A percentile compares a stretch with the other conserved stretches of the same genome.
Conservation (phyloP, 345 rosid genomes). For the Eucalyptus virginea region DNA sequence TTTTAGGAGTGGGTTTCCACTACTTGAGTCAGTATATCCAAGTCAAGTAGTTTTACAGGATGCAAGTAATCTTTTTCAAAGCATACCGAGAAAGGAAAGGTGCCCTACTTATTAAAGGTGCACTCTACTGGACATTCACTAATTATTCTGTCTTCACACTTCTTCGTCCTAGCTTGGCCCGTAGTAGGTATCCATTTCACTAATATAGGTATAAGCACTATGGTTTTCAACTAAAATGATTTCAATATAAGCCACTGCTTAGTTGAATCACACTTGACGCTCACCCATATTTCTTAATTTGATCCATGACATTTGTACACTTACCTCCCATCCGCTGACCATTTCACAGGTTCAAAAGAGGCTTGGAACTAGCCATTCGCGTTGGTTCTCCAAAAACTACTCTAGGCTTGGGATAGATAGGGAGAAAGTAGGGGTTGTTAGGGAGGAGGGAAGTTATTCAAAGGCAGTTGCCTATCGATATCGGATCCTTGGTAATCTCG, state of each 20-base stretch:
- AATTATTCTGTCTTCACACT: background rate
- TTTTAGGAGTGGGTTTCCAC: background rate
- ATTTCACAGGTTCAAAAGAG: background rate
- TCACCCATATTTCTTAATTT: background rate
- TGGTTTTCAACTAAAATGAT: background rate
- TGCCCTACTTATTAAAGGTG: background rate
- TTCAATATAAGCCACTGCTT: background rate
- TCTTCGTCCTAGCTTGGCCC: background rate
- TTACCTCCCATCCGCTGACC: background rate
- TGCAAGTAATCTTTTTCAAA: background rate
- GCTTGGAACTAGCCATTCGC: background rate
- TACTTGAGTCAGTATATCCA: background rate
- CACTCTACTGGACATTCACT: background rate
- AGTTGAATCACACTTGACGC: background rate
- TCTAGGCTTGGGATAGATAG: background rate
- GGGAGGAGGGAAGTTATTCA: background rate
- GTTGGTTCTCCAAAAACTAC: background rate
- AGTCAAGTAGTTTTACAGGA: background rate
- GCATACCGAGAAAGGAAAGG: background rate
- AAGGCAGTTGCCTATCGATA: background rate
- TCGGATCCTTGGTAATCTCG: background rate
- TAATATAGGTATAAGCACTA: background rate
- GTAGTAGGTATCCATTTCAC: background rate
- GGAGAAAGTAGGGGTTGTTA: background rate
- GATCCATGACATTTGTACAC: background rate